Evolutionary conservation across 495 filamentous ascomycete species (phyloP), one percentile per base, ranked within the genome.

Genomic region (Lindgomyces ingoldianus): DNA sequence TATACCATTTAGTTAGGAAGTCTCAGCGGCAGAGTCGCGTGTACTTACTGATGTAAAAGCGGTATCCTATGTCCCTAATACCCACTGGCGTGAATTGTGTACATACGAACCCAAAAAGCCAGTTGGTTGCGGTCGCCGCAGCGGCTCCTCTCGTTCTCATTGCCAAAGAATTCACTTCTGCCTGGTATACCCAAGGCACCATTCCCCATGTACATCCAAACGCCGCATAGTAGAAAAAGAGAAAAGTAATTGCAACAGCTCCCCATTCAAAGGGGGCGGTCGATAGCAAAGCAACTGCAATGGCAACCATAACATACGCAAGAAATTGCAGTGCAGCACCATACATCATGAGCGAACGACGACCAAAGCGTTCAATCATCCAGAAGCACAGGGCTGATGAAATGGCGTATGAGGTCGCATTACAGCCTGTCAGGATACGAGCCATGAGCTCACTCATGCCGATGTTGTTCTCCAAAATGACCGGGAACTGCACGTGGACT

Each of bases 381-480:
- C 73, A 79, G 57, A 78, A 71, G 16, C 77, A 74, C 19, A 77
- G 74, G 45, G 77, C 71, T 6, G 76, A 76, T 3, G 73, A 72
- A 21, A 76, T 62, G 24, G 78, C 67, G 57, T 78, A 80, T 44
- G 74, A 73, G 42, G 78, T 67, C 24, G 74, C 70, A 12, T 73
- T 84, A 69, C 79, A 81, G 42, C 83, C 83, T 22, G 78, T 77
- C 11, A 84, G 73, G 52, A 85, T 77, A 60, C 85, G 72, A 26
- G 56, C 41, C 56, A 59, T 59, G 22, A 47, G 42, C 41, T 59
- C 56, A 8, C 41, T 27, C 56, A 59, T 76, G 14, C 81, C 79
- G 71, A 88, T 79, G 22, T 19, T 41, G 18, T 56, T 29, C 44
- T 56, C 53, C 30, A 56, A 36, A 44, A 56, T 56, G 53, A 56